Base-by-base conservation (phyloP, 2,329 filamentous ascomycete species). In the Onygena corvina region DNA sequence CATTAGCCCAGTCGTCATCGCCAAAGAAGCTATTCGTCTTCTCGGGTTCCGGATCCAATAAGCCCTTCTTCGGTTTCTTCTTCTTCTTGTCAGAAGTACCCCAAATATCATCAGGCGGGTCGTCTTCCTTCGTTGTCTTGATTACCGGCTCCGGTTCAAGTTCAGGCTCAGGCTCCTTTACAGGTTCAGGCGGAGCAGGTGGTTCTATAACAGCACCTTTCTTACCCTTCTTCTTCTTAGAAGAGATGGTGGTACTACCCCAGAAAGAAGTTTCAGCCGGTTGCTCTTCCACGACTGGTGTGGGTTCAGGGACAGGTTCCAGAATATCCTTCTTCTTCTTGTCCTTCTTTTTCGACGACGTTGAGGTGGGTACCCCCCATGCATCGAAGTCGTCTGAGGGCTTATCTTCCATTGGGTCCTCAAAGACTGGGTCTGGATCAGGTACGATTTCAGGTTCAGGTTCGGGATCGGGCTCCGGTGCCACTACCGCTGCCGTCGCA, bases 21-120 rank as follows among this genome's bases (percentile, higher is more conserved):
- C 20, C 42, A 31, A 46, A 31, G n/a, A 46, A 12, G 9, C 27
- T 27, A 14, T 14, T 20, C 4, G 42, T 14, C 42, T 46, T 18
- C 18, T 46, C 42, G 27, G 27, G 7, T 8, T 30, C 42, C 27
- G 11, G 9, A 16, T 18, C 20, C 42, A 11, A n/a, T 7, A 31
- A n/a, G 30, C 33, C 12, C 27, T 46, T 68, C 54, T 64, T 63
- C 45, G 64, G 64, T 34, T 55, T 55, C 29, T 56, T 57, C 27
- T 45, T 51, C 7, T 14, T 46, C 7, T 46, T 46, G 20, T 3
- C 20, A 30, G 27, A 20, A 16, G 33, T 31, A 7, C 42, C 42
- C 25, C 25, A 46, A 16, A 46, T 20, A 23, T 9, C 16, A 4
- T 46, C 30, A 8, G 23, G 48, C 2, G 51, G 33, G 18, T 52